Conservation (phyloP, 257 asterid genomes). For the Solanum okadae region DNA sequence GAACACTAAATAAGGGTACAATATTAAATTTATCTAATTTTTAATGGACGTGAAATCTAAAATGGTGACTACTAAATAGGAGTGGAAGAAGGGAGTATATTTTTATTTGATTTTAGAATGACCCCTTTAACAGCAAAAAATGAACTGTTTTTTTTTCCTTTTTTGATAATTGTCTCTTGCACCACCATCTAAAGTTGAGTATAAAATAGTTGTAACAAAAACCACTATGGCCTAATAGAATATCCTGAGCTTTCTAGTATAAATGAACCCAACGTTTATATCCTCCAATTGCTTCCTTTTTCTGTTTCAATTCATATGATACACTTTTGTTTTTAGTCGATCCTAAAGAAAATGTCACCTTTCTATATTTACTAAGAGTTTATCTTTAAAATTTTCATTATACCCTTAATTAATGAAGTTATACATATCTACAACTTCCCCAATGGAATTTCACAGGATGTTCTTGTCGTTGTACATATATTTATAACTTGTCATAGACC, state of each 20-base stretch:
- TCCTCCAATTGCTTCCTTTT: background rate
- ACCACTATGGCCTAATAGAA: background rate
- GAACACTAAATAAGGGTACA: background rate
- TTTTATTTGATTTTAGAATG: background rate
- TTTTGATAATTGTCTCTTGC: background rate
- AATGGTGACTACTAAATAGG: too few relatives aligned
- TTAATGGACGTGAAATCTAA: background rate
- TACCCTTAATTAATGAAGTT: background rate
- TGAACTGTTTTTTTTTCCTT: background rate
- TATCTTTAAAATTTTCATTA: background rate
- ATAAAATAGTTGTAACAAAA: background rate
- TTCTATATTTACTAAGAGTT: background rate
- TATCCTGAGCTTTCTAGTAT: background rate
- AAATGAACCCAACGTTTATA: background rate
- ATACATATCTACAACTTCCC: background rate
- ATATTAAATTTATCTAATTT: too few relatives aligned
- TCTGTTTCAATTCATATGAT: rapidly evolving
- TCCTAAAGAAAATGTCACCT: background rate
- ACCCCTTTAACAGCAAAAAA: background rate
- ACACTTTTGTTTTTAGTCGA: background rate
- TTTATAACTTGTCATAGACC: background rate
- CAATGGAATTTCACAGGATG: background rate
- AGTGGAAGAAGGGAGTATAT: too few relatives aligned
- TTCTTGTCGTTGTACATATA: background rate
- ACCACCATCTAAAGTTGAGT: background rate